A percentile compares a stretch with the other conserved stretches of the same genome.
Conservation (phyloP, 305 asterid genomes). For the Fraxinus greggii region DNA sequence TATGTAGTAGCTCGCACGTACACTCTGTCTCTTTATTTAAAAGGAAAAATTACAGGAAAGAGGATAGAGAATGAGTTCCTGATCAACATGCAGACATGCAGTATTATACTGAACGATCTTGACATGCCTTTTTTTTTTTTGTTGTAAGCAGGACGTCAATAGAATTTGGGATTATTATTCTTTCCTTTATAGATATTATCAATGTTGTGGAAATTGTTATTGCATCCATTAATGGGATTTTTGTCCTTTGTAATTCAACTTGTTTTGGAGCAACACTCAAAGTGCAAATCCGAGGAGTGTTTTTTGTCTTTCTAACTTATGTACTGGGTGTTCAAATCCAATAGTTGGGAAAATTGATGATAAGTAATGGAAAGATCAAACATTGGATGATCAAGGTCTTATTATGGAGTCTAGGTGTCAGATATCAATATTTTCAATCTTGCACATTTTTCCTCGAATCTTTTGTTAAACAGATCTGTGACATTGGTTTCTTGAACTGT, state of each 20-base stretch:
- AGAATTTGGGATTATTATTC: neutral
- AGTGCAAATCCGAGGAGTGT: neutral
- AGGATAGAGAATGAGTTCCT: neutral
- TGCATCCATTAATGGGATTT: neutral
- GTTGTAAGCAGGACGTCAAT: neutral
- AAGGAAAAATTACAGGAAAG: neutral
- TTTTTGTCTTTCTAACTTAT: neutral
- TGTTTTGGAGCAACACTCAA: neutral
- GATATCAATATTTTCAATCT: neutral
- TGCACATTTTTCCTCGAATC: neutral
- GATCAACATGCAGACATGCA: neutral
- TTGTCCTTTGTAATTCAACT: neutral
- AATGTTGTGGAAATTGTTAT: neutral
- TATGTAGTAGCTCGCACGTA: neutral
- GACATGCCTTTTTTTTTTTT: neutral
- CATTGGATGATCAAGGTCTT: constrained; percentile 4
- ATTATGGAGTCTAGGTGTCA: neutral
- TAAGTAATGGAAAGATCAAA: neutral
- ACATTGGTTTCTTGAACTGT: neutral
- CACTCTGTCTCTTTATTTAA: neutral
- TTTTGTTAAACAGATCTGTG: neutral
- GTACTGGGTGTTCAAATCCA: neutral
- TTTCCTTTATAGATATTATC: neutral
- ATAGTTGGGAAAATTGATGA: neutral
- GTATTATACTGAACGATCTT: neutral